These are phyloP conservation scores for Beta vulgaris DNA, from an alignment of 148 eudicot species.

Conservation along the genomic window DNA sequence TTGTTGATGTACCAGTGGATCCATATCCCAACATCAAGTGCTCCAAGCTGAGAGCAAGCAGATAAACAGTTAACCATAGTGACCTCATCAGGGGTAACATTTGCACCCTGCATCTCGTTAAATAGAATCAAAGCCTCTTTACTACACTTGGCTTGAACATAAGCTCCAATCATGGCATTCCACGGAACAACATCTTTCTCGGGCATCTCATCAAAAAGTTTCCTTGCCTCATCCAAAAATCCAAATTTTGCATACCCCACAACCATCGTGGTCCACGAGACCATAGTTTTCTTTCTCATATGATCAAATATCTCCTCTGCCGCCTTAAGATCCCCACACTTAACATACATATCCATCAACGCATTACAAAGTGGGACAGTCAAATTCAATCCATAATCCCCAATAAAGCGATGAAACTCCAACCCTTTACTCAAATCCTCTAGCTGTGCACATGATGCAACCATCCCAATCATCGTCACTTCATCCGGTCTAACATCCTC, in stretches of 20 bases:
- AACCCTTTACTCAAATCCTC: constrained; percentile 43
- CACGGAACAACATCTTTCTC: constrained; percentile 60
- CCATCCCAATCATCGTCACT: constrained; percentile 61
- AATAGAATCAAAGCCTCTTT: constrained; percentile 52
- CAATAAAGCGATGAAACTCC: constrained; percentile 40
- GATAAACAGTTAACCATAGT: constrained; percentile 55
- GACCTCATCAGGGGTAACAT: constrained; percentile 47
- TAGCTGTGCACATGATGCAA: constrained; percentile 45
- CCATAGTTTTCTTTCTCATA: constrained; percentile 46
- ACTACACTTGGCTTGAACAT: constrained; percentile 46
- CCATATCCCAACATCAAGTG: constrained; percentile 58
- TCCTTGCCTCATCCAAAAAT: constrained; percentile 41
- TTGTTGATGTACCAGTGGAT: constrained; percentile 45
- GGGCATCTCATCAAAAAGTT: constrained; percentile 45
- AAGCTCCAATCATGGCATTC: constrained; percentile 69
- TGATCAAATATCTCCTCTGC: constrained; percentile 43
- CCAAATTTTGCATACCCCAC: constrained; percentile 54
- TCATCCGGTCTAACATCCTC: constrained; percentile 47
- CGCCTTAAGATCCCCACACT: constrained; percentile 50
- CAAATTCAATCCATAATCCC: constrained; percentile 30
- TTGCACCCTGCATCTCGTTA: constrained; percentile 45
- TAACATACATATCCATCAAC: constrained; percentile 57
- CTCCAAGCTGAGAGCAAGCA: constrained; percentile 62
- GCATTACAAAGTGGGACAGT: constrained; percentile 51
- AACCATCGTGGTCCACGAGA: constrained; percentile 61